Percentiles rank a stretch among this genome's conserved stretches.
phyloP scores from a whole-genome alignment of 2,329 filamentous ascomycete species.

The Fusarium graminum region DNA sequence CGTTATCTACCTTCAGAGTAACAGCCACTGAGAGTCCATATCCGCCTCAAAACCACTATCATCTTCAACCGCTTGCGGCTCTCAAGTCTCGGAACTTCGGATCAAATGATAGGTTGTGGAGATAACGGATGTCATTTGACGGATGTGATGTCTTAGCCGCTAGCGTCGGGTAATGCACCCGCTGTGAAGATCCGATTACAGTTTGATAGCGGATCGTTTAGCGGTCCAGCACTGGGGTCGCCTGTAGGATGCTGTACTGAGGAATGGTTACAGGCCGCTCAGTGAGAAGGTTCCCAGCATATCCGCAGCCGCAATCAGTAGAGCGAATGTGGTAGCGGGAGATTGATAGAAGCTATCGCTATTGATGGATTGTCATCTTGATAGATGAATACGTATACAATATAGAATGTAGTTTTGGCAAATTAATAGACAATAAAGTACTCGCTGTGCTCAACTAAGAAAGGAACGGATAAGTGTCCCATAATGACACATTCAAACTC shows the following conservation, averaged over 20 bases:
- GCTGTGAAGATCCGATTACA: not conserved
- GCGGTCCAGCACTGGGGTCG: not conserved
- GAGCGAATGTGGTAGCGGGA: not conserved
- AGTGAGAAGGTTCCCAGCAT: too few relatives aligned
- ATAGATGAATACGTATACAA: not conserved
- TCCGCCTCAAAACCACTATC: slow-evolving; percentile 15
- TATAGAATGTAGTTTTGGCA: not conserved
- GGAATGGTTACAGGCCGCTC: not conserved
- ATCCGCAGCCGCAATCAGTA: not conserved
- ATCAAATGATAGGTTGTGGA: slow-evolving; percentile 14
- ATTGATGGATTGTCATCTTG: not conserved
- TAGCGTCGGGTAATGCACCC: slow-evolving; percentile 40
- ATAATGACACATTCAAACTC: slow-evolving; percentile 44
- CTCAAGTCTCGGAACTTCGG: slow-evolving; percentile 25
- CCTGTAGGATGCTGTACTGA: not conserved
- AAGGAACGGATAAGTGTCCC: slow-evolving; percentile 46
- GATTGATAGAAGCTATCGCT: not conserved
- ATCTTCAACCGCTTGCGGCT: slow-evolving; percentile 24
- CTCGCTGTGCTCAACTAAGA: slow-evolving; percentile 9
- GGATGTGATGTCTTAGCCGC: slow-evolving; percentile 30
- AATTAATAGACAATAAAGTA: too few relatives aligned
- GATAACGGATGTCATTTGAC: slow-evolving; percentile 22
- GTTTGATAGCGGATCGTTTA: not conserved
- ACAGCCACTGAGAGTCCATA: slow-evolving; percentile 16
- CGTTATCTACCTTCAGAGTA: slow-evolving; percentile 4